Conservation (phyloP, 225 moss, liverwort and hornwort species). For the Thuidium tamariscinum region DNA sequence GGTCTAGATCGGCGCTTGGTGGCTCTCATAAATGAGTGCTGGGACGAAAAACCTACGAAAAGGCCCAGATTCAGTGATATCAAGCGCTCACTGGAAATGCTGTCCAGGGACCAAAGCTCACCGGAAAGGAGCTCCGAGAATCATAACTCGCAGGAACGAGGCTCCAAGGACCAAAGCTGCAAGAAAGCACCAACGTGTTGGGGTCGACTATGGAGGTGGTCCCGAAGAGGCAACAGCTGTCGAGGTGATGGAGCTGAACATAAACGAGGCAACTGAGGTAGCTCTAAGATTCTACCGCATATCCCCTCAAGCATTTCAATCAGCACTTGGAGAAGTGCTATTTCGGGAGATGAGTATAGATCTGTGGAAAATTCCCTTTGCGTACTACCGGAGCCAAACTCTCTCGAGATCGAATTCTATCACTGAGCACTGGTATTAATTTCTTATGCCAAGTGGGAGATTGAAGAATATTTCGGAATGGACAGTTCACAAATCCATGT, state of each 20-base stretch:
- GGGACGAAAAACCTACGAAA: background rate
- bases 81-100: too few species aligned
- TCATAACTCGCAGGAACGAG: too few species aligned
- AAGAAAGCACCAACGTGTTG: too few species aligned
- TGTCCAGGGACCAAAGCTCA: too few species aligned
- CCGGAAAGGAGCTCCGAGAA: too few species aligned
- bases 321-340: background rate
- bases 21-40: rapidly evolving
- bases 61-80: background rate
- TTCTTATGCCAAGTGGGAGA: background rate
- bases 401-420: background rate
- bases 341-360: background rate
- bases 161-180: too few species aligned
- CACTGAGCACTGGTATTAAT: rapidly evolving
- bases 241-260: too few species aligned
- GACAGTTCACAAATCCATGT: background rate
- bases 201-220: background rate
- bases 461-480: background rate
- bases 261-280: too few species aligned
- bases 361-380: background rate
- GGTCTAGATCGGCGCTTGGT: background rate
- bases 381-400: too few species aligned
- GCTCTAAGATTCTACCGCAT: background rate
- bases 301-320: background rate
- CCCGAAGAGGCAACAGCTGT: background rate